phyloP scores from a whole-genome alignment of 2,329 filamentous ascomycete species.

The Mariannaea elegans region DNA sequence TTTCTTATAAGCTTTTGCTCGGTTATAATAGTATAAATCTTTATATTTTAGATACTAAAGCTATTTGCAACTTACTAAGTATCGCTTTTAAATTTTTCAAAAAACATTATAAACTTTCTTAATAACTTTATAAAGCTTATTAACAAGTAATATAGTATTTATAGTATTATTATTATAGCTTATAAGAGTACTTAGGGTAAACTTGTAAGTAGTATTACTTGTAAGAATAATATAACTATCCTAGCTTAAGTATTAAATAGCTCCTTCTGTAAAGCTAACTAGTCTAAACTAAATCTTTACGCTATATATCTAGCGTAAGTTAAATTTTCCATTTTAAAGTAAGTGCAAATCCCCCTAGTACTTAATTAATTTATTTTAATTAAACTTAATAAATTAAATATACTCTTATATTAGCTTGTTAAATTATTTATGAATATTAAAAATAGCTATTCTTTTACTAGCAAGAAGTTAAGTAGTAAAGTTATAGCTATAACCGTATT shows the following conservation, averaged over 20 bases:
- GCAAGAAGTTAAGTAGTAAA: too few relatives aligned
- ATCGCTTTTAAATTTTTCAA: background rate
- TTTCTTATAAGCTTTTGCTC: too few relatives aligned
- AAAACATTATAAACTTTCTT: background rate
- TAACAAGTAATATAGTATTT: conserved; percentile 9
- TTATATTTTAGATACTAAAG: background rate
- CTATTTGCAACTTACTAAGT: background rate
- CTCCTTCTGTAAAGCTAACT: conserved; percentile 45
- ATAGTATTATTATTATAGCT: conserved; percentile 39
- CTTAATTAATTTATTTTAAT: background rate
- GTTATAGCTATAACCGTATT: conserved; percentile 1
- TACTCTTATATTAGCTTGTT: background rate
- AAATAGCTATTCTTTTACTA: too few relatives aligned
- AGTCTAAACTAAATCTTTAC: conserved; percentile 22
- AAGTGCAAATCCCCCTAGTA: background rate
- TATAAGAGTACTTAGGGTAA: conserved; percentile 43
- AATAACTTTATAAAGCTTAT: background rate
- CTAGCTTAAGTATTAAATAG: conserved; percentile 40
- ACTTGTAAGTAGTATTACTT: conserved; percentile 48
- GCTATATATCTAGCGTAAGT: conserved; percentile 5
- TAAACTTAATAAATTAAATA: too few relatives aligned
- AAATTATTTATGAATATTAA: background rate
- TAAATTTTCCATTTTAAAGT: conserved; percentile 3
- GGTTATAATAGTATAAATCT: too few relatives aligned
- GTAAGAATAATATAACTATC: conserved; percentile 43